Evolutionary conservation across 768 basidiomycete genomes (phyloP), one percentile per base, ranked within the genome.

Genomic region (Clathrus columnatus): DNA sequence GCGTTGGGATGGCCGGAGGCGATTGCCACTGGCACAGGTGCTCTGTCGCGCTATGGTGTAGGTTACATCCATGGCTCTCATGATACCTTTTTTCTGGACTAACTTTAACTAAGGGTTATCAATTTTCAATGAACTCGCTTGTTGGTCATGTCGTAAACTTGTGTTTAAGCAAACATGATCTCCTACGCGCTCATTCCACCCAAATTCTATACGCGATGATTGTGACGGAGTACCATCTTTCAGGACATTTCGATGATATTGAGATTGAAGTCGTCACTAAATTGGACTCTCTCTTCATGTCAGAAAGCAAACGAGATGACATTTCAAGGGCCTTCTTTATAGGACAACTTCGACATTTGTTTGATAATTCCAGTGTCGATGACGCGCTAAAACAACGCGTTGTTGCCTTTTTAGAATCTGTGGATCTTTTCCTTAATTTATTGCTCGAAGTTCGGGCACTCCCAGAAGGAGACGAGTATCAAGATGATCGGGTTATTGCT

Each of bases 171-270:
- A 91, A 94, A 62, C 94, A 98, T 65, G 95, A 98, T 64, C 83
- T 86, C 63, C 77, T 96, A 41, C 82, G 94, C 60, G 89, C 80
- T 64, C 88, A 87, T 60, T 94, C 92, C 0, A 91, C 95, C 20
- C 83, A 89, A 62, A 93, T 97, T 55, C 78, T 98, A 20, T 95
- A 87, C 70, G 89, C 86, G 63, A 96, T 98, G 92, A 92, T 98
- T 58, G 81, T 94, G 47, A 85, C 90, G 2, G 90, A 95, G 67
- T 93, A 88, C 67, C 83, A 91, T 55, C 84, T 87, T 57, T 82
- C 83, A 11, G 84, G 81, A 23, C 83, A 89, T 65, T 96, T 97
- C 65, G 84, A 86, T 61, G 81, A 80, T 46, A 95, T 98, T 61
- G 91, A 97, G 67, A 85, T 88, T 61, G 93, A 94, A 69, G 76